phyloP scores from a whole-genome alignment of 176 grass and related monocot species.

The Eragrostis curvula region DNA sequence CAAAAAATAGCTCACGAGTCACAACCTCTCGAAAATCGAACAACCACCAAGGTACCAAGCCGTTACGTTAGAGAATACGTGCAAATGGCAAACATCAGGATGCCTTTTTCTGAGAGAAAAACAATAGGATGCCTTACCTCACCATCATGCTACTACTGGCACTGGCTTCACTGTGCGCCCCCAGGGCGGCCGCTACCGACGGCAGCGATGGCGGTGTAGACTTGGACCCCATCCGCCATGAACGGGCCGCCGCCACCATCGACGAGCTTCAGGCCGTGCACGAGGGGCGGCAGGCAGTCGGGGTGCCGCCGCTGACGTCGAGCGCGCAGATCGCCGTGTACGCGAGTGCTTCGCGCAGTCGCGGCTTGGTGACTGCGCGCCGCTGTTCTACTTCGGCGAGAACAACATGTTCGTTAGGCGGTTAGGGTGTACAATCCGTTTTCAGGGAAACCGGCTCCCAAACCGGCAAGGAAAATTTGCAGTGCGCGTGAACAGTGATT shows the following conservation, averaged over 20 bases:
- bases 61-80: not conserved
- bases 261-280: constrained; percentile 40
- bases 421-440: too few species aligned
- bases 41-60: not conserved
- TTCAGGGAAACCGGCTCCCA: too few species aligned
- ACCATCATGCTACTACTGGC: not conserved
- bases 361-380: constrained; percentile 49
- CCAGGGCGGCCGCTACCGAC: too few species aligned
- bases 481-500: too few species aligned
- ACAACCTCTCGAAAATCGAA: not conserved
- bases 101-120: too few species aligned
- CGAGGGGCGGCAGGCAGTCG: constrained; percentile 41
- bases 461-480: too few species aligned
- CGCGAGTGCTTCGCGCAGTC: constrained; percentile 42
- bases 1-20: not conserved
- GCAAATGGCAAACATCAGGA: not conserved
- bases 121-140: not conserved
- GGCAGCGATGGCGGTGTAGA: not conserved
- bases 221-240: too few species aligned
- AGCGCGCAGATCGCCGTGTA: constrained; percentile 26
- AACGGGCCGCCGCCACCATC: not conserved
- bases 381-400: constrained; percentile 69
- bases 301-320: constrained; percentile 52
- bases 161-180: not conserved
- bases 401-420: too few species aligned